A percentile compares a stretch with the other conserved stretches of the same genome.
Evolutionary conservation across 2,329 filamentous ascomycete genomes (phyloP).

Genomic region (Colletotrichum tropicale): DNA sequence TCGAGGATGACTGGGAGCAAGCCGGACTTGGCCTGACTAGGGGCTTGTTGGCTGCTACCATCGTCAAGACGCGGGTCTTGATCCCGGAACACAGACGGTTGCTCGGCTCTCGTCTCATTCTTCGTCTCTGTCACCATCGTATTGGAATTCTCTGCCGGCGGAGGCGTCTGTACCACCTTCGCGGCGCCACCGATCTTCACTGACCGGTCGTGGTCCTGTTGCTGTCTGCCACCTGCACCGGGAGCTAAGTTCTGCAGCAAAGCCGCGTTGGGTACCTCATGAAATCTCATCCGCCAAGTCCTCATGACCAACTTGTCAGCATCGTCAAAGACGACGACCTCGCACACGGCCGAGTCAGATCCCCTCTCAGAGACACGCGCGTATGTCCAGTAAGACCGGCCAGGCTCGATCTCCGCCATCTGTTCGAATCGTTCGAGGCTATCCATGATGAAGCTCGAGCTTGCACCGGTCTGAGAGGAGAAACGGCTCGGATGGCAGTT

Average conservation of each 20-base stretch:
- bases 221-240: background rate
- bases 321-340: background rate
- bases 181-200: background rate
- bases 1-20: background rate
- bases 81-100: background rate
- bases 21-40: background rate
- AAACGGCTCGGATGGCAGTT: background rate
- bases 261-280: background rate
- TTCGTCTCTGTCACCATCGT: background rate
- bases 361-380: background rate
- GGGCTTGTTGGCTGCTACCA: background rate
- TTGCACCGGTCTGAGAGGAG: background rate
- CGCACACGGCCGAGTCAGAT: background rate
- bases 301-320: background rate
- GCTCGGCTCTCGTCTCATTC: background rate
- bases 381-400: background rate
- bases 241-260: background rate
- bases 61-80: background rate
- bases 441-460: background rate
- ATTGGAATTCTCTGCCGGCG: fast-evolving
- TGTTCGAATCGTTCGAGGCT: background rate
- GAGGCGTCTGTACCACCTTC: background rate
- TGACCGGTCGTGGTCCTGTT: background rate
- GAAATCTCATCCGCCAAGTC: background rate
- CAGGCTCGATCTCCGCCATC: background rate